These are phyloP conservation scores for Trichoderma asperelloides DNA, from an alignment of 495 filamentous ascomycete genomes.

Conservation along the genomic window DNA sequence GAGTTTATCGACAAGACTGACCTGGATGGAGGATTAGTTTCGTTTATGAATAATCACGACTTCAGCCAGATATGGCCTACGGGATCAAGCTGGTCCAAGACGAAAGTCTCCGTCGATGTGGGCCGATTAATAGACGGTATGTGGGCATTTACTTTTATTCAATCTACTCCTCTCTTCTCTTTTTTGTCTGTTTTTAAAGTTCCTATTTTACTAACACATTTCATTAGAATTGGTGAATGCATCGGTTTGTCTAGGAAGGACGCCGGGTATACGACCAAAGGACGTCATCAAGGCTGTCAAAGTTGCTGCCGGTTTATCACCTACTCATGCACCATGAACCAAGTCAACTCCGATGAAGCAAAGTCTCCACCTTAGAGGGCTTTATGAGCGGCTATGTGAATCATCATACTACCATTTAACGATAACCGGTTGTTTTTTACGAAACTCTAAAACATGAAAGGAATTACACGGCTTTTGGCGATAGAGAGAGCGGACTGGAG, in stretches of 20 bases:
- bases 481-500: background rate
- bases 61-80: background rate
- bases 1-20: background rate
- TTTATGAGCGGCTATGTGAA: background rate
- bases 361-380: background rate
- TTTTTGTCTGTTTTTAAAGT: background rate
- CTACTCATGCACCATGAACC: background rate
- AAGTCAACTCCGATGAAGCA: background rate
- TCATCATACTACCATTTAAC: background rate
- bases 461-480: too few species aligned
- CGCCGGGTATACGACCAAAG: constrained; percentile 48
- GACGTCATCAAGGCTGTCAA: constrained; percentile 47
- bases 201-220: background rate
- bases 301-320: background rate
- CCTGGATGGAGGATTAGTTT: background rate
- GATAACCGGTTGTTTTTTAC: background rate
- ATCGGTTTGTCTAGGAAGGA: constrained; percentile 50
- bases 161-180: background rate
- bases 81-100: constrained; percentile 2
- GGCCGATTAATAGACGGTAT: constrained; percentile 20
- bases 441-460: too few species aligned
- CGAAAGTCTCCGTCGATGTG: constrained; percentile 22
- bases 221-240: constrained; percentile 18
- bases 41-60: background rate
- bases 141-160: background rate